phyloP scores from a whole-genome alignment of 2,329 filamentous ascomycete species.

The Aspergillus unguis region DNA sequence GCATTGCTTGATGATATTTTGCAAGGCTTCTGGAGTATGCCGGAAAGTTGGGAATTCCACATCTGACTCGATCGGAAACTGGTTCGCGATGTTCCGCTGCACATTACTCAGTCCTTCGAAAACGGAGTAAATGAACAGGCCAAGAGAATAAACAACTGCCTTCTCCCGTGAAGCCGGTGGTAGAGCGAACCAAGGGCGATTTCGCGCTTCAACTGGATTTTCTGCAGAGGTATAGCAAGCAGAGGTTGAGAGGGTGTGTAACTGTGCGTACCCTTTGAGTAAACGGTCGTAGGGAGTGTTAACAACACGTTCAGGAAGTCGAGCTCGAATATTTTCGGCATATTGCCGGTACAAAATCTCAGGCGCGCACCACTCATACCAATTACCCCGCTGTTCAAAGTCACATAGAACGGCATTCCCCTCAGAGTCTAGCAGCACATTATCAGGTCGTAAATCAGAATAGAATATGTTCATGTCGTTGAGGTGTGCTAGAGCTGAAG shows the following conservation, averaged over 20 bases:
- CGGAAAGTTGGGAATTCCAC: conserved; percentile 6
- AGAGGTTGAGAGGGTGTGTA: conserved; percentile 2
- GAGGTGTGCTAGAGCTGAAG: conserved; percentile 6
- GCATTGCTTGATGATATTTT: conserved; percentile 1
- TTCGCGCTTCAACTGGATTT: conserved; percentile 1
- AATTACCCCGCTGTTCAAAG: conserved; percentile 11
- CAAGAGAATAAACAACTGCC: conserved; percentile 5
- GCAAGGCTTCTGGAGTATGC: background rate
- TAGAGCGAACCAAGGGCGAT: conserved; percentile 10
- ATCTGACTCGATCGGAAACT: conserved; percentile 8
- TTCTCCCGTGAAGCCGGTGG: conserved; percentile 5
- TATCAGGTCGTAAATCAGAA: conserved; percentile 8
- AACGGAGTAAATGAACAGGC: conserved; percentile 5
- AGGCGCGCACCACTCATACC: conserved; percentile 10
- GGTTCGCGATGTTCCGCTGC: conserved; percentile 4
- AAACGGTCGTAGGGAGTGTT: conserved; percentile 8
- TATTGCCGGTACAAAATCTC: conserved; percentile 9
- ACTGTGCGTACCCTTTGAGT: background rate
- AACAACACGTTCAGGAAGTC: conserved; percentile 2
- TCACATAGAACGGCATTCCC: conserved; percentile 6
- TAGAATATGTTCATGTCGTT: conserved; percentile 1
- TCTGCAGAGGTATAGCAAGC: conserved; percentile 6
- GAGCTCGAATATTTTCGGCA: conserved; percentile 5
- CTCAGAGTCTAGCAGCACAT: conserved; percentile 6
- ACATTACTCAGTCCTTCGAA: conserved; percentile 10